These are phyloP conservation scores for Primulina huaijiensis DNA, from an alignment of 257 asterid species.

Conservation along the genomic window DNA sequence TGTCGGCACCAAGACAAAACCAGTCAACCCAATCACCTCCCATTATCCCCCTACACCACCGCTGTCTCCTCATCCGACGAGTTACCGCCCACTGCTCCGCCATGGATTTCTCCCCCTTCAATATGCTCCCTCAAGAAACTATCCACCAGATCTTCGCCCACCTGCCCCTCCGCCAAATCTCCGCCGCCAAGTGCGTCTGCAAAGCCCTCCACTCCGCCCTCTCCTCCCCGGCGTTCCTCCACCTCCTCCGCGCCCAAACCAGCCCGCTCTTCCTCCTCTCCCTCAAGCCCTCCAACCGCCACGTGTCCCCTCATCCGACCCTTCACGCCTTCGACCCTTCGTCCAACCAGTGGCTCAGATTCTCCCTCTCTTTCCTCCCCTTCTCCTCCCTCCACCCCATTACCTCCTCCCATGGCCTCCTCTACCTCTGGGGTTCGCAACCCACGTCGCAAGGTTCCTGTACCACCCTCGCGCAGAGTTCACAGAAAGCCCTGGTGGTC, in stretches of 20 bases:
- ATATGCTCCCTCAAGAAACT: slow-evolving; percentile 72
- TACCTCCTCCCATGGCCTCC: slow-evolving; percentile 73
- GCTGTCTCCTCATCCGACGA: not conserved
- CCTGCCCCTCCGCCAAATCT: slow-evolving; percentile 72
- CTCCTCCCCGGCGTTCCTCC: slow-evolving; percentile 69
- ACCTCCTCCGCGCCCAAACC: slow-evolving; percentile 58
- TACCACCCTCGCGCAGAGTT: slow-evolving; percentile 23
- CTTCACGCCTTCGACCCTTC: slow-evolving; percentile 77
- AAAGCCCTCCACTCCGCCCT: slow-evolving; percentile 51
- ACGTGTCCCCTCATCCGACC: slow-evolving; percentile 55
- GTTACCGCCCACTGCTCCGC: not conserved
- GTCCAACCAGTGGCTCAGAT: slow-evolving; percentile 62
- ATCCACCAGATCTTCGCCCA: slow-evolving; percentile 75
- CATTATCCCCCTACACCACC: too few relatives aligned
- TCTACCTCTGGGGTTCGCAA: slow-evolving; percentile 76
- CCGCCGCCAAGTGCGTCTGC: slow-evolving; percentile 69
- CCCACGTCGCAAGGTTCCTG: slow-evolving; percentile 16
- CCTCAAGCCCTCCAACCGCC: slow-evolving; percentile 69
- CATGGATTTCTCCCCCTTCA: slow-evolving; percentile 83
- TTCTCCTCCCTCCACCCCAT: slow-evolving; percentile 79
- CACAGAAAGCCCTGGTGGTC: slow-evolving; percentile 64
- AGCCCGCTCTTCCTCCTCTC: slow-evolving; percentile 57
- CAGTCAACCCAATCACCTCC: slow-evolving; percentile 7
- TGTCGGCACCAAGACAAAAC: not conserved
- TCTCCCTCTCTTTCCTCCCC: slow-evolving; percentile 84